Base-by-base conservation (phyloP, 2,329 filamentous ascomycete species). In the Canariomyces notabilis region DNA sequence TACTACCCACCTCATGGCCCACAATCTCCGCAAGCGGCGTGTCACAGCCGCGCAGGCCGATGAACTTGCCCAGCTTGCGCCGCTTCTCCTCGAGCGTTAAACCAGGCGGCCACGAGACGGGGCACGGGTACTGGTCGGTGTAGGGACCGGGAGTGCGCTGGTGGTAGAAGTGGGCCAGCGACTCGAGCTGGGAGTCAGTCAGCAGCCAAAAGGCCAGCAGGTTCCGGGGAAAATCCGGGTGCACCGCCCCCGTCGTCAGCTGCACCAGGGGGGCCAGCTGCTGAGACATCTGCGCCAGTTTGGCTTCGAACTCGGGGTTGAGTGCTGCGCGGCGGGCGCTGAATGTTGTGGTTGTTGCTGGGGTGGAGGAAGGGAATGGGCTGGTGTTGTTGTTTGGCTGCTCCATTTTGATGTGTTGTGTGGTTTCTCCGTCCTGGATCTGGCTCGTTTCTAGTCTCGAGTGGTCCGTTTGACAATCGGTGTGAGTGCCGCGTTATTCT, bases 181-280 rank as follows among this genome's bases (percentile, higher is more conserved):
- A 69, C 67, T 89, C 85, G 44, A 88, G 79, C 65, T 89, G 74
- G 22, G 67, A 67, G 62, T 86, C 82, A 14, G 83, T 89, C 31
- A 89, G 75, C 23, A 89, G 79, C 75, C 83, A 87, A 67, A 85
- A 87, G 61, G 77, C 75, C 37, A 89, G 78, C 44, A 89, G 71
- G 3, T 79, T 85, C 16, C 61, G 59, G 1, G 85, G 85, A 63
- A 85, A 89, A 45, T 70, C 63, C 0, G 80, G 77, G 58, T 87
- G 83, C 2, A 83, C 67, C n/a, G 67, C 60, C 40, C 83, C 83
- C 2, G 76, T 77, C 18, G 72, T 71, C 54, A 83, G 66, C 64
- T 82, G 77, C 6, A 85, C 79, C 5, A 89, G 78, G 1, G 85
- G 83, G 0, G 77, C 75, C 19, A 89, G 77, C 18, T 72, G 73